phyloP scores from a whole-genome alignment of 768 basidiomycete species.

The Hebeloma cylindrosporum region DNA sequence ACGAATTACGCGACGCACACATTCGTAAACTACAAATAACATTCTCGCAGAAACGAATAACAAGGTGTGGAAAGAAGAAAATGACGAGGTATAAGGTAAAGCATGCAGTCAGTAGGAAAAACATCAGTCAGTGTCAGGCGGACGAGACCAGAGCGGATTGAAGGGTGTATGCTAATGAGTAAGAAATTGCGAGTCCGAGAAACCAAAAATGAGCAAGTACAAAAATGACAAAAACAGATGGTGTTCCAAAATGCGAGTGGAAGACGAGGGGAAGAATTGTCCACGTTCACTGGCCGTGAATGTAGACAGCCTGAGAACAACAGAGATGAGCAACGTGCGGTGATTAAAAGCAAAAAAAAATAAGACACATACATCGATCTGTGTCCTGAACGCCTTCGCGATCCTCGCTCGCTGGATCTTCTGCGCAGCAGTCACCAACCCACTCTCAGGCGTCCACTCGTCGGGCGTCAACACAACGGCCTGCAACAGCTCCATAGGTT shows the following conservation, averaged over 20 bases:
- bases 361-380: conserved; percentile 27
- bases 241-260: not conserved
- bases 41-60: too few relatives aligned
- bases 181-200: not conserved
- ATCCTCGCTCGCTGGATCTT: conserved; percentile 39
- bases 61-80: too few relatives aligned
- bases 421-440: conserved; percentile 66
- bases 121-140: too few relatives aligned
- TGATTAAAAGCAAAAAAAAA: not conserved
- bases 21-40: too few relatives aligned
- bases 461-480: conserved; percentile 77
- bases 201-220: not conserved
- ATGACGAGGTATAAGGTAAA: too few relatives aligned
- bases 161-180: not conserved
- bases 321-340: not conserved
- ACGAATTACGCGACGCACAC: too few relatives aligned
- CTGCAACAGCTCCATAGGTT: conserved; percentile 73
- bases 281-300: conserved; percentile 4
- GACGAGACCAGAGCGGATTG: too few relatives aligned
- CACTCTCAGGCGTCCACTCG: conserved; percentile 92
- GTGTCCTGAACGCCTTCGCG: conserved; percentile 32
- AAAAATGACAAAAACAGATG: not conserved
- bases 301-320: conserved; percentile 23
- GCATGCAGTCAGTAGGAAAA: too few relatives aligned
- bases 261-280: not conserved